Evolutionary conservation across 371 early-diverging fungal species (phyloP).

Genomic region (Coemansia sp.): DNA sequence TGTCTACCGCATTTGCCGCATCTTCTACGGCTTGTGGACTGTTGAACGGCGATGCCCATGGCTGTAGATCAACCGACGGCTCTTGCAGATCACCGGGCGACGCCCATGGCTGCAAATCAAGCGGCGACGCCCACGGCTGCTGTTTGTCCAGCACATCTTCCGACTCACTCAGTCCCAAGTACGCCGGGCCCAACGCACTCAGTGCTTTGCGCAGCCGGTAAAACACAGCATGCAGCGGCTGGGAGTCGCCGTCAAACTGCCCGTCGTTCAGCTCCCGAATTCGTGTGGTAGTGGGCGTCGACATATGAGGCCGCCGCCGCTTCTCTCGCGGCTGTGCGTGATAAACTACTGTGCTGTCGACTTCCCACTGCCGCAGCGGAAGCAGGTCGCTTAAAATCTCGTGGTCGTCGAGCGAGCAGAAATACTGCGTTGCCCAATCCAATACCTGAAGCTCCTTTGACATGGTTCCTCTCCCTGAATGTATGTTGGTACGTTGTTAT

Average conservation of each 20-base stretch:
- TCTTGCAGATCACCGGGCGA: background rate
- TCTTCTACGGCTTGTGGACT: background rate
- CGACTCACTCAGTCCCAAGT: conserved; percentile 24
- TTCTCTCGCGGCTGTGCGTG: background rate
- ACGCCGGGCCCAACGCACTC: conserved; percentile 19
- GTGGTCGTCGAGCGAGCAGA: conserved; percentile 33
- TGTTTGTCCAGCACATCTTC: conserved; percentile 7
- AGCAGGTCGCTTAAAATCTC: conserved; percentile 21
- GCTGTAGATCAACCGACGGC: background rate
- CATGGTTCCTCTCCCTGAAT: background rate
- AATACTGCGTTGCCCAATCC: conserved; percentile 43
- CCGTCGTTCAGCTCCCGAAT: background rate
- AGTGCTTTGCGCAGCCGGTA: conserved; percentile 15
- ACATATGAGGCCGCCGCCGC: conserved; percentile 1
- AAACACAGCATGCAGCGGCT: conserved; percentile 20
- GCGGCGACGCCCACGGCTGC: conserved; percentile 41
- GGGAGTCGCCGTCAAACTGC: background rate
- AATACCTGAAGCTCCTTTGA: conserved; percentile 1
- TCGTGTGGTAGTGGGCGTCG: background rate
- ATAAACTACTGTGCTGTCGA: background rate
- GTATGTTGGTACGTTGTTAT: too few species aligned
- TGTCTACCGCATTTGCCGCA: background rate
- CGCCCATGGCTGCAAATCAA: conserved; percentile 21
- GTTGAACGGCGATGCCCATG: conserved; percentile 19
- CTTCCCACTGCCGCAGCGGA: conserved; percentile 6